Evolutionary conservation across 2,329 filamentous ascomycete genomes (phyloP).

Genomic region (Zymoseptoria brevis): DNA sequence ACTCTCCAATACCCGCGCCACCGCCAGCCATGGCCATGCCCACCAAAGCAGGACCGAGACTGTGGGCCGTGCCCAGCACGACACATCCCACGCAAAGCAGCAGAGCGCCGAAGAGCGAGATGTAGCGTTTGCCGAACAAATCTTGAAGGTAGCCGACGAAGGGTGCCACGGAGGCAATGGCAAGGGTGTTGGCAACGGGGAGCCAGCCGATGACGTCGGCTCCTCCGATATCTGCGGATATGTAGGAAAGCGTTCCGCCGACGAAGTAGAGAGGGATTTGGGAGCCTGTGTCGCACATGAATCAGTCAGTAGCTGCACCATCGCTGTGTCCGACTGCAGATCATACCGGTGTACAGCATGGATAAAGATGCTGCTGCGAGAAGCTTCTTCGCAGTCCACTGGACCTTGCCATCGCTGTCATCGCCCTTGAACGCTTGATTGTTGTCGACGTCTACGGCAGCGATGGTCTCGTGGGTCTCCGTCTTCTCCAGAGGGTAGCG

Average conservation of each 20-base stretch:
- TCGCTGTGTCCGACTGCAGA: no score
- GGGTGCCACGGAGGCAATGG: slow-evolving; percentile 49
- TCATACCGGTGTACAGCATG: slow-evolving; percentile 31
- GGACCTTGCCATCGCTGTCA: slow-evolving; percentile 34
- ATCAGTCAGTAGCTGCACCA: not conserved
- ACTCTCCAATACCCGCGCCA: slow-evolving; percentile 59
- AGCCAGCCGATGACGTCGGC: slow-evolving; percentile 18
- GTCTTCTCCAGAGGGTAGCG: slow-evolving; percentile 10
- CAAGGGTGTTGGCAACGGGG: slow-evolving; percentile 43
- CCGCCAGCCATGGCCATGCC: slow-evolving; percentile 53
- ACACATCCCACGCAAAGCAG: slow-evolving; percentile 53
- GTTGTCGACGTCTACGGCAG: slow-evolving; percentile 30
- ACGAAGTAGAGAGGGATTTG: slow-evolving; percentile 22
- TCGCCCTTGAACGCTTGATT: slow-evolving; percentile 33
- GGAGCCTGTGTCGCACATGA: slow-evolving; percentile 7
- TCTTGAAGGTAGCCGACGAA: slow-evolving; percentile 61
- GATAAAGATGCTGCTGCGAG: slow-evolving; percentile 32
- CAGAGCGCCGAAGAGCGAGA: slow-evolving; percentile 47
- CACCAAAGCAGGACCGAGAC: slow-evolving; percentile 42
- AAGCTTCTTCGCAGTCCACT: slow-evolving; percentile 29
- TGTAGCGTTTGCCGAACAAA: slow-evolving; percentile 53
- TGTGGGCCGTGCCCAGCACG: slow-evolving; percentile 48
- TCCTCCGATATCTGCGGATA: slow-evolving; percentile 16
- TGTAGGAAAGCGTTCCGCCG: slow-evolving; percentile 16
- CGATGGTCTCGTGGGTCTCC: slow-evolving; percentile 12